Evolutionary conservation across 1,139 yeast genomes (phyloP).

Genomic region (Sugiyamaella paludigena): DNA sequence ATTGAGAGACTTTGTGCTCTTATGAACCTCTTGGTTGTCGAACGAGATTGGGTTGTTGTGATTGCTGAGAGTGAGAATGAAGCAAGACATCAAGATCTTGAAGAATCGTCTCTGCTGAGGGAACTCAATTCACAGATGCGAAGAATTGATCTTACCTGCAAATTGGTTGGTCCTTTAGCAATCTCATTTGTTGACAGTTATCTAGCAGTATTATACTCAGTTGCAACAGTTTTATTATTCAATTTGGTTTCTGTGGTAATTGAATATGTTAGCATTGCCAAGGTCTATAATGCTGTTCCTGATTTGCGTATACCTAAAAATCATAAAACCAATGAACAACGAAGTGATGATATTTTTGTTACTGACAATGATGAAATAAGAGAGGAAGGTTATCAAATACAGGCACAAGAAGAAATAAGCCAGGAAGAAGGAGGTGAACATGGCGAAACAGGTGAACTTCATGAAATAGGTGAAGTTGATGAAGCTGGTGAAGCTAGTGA

Average conservation of each 20-base stretch:
- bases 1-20: constrained; percentile 39
- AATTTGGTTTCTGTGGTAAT: constrained; percentile 34
- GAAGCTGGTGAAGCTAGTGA: too few relatives aligned
- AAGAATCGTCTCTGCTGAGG: constrained; percentile 23
- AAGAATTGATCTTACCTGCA: constrained; percentile 40
- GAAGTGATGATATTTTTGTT: background rate
- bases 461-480: too few relatives aligned
- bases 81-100: background rate
- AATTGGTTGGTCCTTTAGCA: constrained; percentile 40
- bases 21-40: constrained; percentile 41
- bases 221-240: constrained; percentile 30
- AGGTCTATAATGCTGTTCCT: constrained; percentile 35
- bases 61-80: constrained; percentile 30
- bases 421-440: background rate
- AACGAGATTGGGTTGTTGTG: constrained; percentile 44
- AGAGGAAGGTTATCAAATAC: too few relatives aligned
- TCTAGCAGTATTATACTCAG: constrained; percentile 27
- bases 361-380: too few relatives aligned
- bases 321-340: too few relatives aligned
- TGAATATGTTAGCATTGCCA: constrained; percentile 37
- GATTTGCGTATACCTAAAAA: constrained; percentile 13
- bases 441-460: too few relatives aligned
- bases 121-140: constrained; percentile 38
- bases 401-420: background rate
- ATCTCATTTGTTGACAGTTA: constrained; percentile 36